Percentiles rank a stretch among this genome's conserved stretches.
phyloP scores from a whole-genome alignment of 225 moss, liverwort and hornwort species.

The Thuidium tamariscinum region DNA sequence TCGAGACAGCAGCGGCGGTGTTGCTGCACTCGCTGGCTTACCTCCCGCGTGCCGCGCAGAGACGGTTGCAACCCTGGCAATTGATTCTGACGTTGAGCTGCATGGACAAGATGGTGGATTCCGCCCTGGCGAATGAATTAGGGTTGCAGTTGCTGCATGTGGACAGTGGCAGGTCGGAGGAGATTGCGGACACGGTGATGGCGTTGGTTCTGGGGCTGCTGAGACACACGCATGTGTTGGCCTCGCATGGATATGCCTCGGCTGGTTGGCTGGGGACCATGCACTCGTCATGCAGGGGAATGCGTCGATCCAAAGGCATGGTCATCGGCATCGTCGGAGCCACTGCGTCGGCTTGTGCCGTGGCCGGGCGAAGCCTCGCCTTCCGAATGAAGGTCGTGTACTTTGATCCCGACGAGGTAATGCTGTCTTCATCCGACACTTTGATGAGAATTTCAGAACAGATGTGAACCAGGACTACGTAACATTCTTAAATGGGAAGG shows the following conservation, averaged over 20 bases:
- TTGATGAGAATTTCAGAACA: not conserved
- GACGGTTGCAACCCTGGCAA: constrained; percentile 94
- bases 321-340: constrained; percentile 86
- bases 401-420: constrained; percentile 74
- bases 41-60: constrained; percentile 90
- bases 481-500: not conserved
- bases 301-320: constrained; percentile 89
- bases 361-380: constrained; percentile 70
- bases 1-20: constrained; percentile 87
- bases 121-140: constrained; percentile 75
- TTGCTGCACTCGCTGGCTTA: constrained; percentile 84
- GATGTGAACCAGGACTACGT: not conserved
- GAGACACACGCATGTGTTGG: constrained; percentile 72
- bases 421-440: not conserved
- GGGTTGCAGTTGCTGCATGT: constrained; percentile 92
- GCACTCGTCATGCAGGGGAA: constrained; percentile 77
- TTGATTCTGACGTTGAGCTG: constrained; percentile 79
- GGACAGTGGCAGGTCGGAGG: constrained; percentile 81
- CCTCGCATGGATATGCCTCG: constrained; percentile 82
- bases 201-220: constrained; percentile 76
- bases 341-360: constrained; percentile 62
- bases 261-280: constrained; percentile 85
- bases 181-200: constrained; percentile 93
- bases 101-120: constrained; percentile 85
- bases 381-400: constrained; percentile 89